Conservation (phyloP, 83 land plant genomes). For the Picea engelmannii region DNA sequence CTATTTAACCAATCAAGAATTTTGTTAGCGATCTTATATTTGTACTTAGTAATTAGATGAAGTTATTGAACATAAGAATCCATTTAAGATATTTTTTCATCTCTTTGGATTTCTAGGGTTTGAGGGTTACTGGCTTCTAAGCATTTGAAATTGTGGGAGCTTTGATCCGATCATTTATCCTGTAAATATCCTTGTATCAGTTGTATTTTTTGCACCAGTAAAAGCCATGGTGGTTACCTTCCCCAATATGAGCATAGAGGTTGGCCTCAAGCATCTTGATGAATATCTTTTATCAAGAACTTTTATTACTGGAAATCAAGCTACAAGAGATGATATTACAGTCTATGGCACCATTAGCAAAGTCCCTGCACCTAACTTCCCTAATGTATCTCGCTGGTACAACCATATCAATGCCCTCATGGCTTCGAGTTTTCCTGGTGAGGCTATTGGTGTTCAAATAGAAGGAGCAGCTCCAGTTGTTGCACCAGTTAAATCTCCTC, state of each 20-base stretch:
- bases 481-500: conserved; percentile 13
- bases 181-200: too few relatives aligned
- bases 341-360: conserved; percentile 67
- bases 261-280: conserved; percentile 80
- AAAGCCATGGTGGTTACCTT: too few relatives aligned
- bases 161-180: too few relatives aligned
- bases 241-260: conserved; percentile 60
- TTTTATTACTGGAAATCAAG: conserved; percentile 72
- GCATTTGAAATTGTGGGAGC: too few relatives aligned
- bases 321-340: conserved; percentile 80
- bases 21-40: too few relatives aligned
- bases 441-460: conserved; percentile 61
- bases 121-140: too few relatives aligned
- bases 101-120: too few relatives aligned
- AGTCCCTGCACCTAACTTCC: conserved; percentile 43
- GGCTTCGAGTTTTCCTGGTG: conserved; percentile 66
- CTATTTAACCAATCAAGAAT: too few relatives aligned
- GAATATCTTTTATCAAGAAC: conserved; percentile 56
- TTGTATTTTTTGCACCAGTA: too few relatives aligned
- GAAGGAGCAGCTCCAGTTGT: conserved; percentile 34
- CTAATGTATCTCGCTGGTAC: conserved; percentile 78
- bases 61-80: too few relatives aligned
- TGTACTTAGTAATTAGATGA: too few relatives aligned
- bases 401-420: conserved; percentile 48
- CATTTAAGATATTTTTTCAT: conserved; percentile 30